These are phyloP conservation scores for Fraxinus nigra DNA, from an alignment of 305 asterid species.

Conservation along the genomic window DNA sequence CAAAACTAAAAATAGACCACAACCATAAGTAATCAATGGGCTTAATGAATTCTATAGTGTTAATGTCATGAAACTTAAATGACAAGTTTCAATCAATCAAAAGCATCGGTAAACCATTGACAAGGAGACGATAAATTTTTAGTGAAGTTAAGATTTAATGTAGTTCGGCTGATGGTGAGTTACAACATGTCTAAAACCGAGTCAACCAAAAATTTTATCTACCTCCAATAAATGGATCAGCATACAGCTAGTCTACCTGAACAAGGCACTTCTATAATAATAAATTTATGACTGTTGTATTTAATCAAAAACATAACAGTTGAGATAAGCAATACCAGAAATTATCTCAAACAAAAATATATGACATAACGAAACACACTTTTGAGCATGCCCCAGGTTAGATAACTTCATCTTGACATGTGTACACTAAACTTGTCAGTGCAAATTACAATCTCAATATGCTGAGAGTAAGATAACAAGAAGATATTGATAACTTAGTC, in stretches of 20 bases:
- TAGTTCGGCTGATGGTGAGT: neutral
- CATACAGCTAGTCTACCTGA: neutral
- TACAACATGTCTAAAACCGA: neutral
- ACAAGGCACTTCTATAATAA: neutral
- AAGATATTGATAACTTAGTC: neutral
- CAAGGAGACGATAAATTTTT: neutral
- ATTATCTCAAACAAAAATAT: neutral
- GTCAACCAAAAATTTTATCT: neutral
- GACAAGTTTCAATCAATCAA: neutral
- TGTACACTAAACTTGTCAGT: constrained; percentile 27
- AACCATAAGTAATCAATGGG: neutral
- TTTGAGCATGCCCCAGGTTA: constrained; percentile 80
- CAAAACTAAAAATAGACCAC: neutral
- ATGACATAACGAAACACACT: constrained; percentile 37
- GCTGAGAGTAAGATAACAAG: neutral
- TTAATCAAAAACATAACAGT: neutral
- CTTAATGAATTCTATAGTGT: neutral
- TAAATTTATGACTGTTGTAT: neutral
- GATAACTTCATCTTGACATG: constrained; percentile 87
- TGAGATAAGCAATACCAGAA: neutral
- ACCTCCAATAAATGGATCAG: neutral
- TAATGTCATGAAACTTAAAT: neutral
- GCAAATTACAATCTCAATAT: constrained; percentile 10
- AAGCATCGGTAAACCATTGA: neutral
- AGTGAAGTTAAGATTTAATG: neutral